These are phyloP conservation scores for Punica granatum DNA, from an alignment of 345 rosid species.

Conservation along the genomic window DNA sequence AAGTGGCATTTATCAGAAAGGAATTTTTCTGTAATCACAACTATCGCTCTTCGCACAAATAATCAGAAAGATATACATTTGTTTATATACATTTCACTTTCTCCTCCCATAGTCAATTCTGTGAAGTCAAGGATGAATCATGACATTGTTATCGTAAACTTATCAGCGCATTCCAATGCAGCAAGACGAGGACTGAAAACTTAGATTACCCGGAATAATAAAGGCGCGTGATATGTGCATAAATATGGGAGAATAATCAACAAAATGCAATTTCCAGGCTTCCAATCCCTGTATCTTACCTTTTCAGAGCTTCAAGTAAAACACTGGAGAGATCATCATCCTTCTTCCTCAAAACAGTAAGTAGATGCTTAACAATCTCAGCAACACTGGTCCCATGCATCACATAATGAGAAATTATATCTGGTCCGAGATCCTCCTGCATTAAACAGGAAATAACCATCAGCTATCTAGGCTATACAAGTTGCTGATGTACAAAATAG, in stretches of 20 bases:
- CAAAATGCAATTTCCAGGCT: conserved; percentile 2
- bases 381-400: conserved; percentile 82
- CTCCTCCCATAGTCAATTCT: neutral
- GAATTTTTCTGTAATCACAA: neutral
- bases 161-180: neutral
- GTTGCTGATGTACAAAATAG: neutral
- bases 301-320: conserved; percentile 73
- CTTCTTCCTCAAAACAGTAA: conserved; percentile 66
- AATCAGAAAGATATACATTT: neutral
- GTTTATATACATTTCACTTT: neutral
- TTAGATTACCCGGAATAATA: neutral
- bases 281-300: conserved; percentile 24
- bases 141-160: neutral
- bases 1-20: no score
- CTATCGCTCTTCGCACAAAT: neutral
- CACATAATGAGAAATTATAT: conserved; percentile 83
- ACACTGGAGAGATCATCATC: conserved; percentile 49
- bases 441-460: conserved; percentile 5
- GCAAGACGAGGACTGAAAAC: neutral
- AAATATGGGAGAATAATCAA: neutral
- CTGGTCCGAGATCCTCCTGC: conserved; percentile 84
- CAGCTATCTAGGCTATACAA: neutral
- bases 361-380: conserved; percentile 75
- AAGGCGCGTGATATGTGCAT: neutral
- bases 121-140: neutral